A percentile compares a stretch with the other conserved stretches of the same genome.
Evolutionary conservation across 1,284 basidiomycete genomes (phyloP).

Genomic region (Rhodotorula sp.): DNA sequence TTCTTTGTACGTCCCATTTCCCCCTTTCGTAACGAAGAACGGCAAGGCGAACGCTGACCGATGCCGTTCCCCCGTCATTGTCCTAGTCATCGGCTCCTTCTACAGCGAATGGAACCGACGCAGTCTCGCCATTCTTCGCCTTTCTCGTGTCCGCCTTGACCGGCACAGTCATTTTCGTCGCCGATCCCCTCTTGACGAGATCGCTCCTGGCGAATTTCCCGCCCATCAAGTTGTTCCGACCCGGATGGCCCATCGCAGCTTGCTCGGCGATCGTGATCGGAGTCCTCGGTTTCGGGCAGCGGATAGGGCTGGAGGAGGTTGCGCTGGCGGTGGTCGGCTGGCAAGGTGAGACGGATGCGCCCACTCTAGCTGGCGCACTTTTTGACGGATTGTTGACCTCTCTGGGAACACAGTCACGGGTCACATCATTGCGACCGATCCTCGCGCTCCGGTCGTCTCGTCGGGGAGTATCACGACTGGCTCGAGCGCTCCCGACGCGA

Average conservation of each 20-base stretch:
- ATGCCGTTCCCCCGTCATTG: not conserved
- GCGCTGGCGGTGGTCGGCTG: slow-evolving; percentile 36
- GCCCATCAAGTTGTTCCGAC: slow-evolving; percentile 21
- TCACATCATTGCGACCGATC: slow-evolving; percentile 42
- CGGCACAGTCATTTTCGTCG: slow-evolving; percentile 30
- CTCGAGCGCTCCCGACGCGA: slow-evolving; percentile 6
- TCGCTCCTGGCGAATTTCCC: slow-evolving; percentile 33
- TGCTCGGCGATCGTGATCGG: slow-evolving; percentile 35
- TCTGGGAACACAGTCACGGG: slow-evolving; percentile 31
- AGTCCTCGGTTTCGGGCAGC: slow-evolving; percentile 39
- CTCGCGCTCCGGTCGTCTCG: slow-evolving; percentile 31
- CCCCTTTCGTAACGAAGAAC: too few relatives aligned
- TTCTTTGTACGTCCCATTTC: slow-evolving; percentile 13
- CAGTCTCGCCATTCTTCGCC: not conserved
- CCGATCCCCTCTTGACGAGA: slow-evolving; percentile 40
- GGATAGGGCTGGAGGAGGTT: slow-evolving; percentile 24
- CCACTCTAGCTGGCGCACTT: not conserved
- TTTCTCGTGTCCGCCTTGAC: slow-evolving; percentile 23
- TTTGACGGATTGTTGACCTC: not conserved
- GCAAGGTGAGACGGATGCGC: slow-evolving; percentile 27
- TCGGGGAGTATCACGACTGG: slow-evolving; percentile 19
- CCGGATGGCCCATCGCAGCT: slow-evolving; percentile 36
- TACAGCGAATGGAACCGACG: not conserved
- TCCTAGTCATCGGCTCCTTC: not conserved
- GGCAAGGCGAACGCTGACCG: not conserved